Evolutionary conservation across 192 early-diverging fungal genomes (phyloP).

Genomic region (Coemansia nantahalensis): DNA sequence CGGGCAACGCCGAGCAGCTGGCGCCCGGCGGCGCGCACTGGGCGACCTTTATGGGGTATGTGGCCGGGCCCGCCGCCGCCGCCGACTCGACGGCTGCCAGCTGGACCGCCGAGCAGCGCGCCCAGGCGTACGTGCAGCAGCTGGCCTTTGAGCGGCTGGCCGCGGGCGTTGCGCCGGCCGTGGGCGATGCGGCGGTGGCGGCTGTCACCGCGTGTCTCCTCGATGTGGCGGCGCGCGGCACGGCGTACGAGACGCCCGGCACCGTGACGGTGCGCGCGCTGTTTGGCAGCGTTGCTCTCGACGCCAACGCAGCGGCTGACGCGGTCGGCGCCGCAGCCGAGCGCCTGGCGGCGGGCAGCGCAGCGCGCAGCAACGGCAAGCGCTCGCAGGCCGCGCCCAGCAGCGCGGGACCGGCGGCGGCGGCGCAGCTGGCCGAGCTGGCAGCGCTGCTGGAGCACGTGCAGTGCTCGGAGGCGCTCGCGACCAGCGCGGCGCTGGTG

Average conservation of each 20-base stretch:
- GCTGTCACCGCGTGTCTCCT: slow-evolving; percentile 28
- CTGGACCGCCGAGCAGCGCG: slow-evolving; percentile 7
- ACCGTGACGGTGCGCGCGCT: slow-evolving; percentile 26
- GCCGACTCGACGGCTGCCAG: neutral
- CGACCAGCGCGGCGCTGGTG: slow-evolving; percentile 54
- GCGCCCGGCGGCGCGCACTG: slow-evolving; percentile 9
- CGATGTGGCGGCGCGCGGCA: slow-evolving; percentile 21
- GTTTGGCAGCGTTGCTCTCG: slow-evolving; percentile 23
- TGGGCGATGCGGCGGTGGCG: slow-evolving; percentile 5
- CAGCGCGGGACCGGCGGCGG: slow-evolving; percentile 8
- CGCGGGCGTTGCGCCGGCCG: slow-evolving; percentile 10
- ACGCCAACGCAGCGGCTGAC: slow-evolving; percentile 27
- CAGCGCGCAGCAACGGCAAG: slow-evolving; percentile 3
- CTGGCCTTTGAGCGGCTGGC: slow-evolving; percentile 33
- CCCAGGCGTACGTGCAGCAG: slow-evolving; percentile 36
- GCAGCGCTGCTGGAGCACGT: slow-evolving; percentile 73
- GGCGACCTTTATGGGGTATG: slow-evolving; percentile 22
- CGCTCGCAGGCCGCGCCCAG: slow-evolving; percentile 15
- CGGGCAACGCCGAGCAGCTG: slow-evolving; percentile 9
- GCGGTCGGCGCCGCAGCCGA: slow-evolving; percentile 18
- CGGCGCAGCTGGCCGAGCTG: slow-evolving; percentile 55
- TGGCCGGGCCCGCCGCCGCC: slow-evolving; percentile 11
- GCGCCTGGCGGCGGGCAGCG: slow-evolving; percentile 1
- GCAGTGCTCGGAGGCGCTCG: slow-evolving; percentile 59
- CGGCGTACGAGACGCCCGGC: slow-evolving; percentile 16